These are phyloP conservation scores for Pyrus bretschneideri DNA, from an alignment of 306 rosid genomes.

Conservation along the genomic window DNA sequence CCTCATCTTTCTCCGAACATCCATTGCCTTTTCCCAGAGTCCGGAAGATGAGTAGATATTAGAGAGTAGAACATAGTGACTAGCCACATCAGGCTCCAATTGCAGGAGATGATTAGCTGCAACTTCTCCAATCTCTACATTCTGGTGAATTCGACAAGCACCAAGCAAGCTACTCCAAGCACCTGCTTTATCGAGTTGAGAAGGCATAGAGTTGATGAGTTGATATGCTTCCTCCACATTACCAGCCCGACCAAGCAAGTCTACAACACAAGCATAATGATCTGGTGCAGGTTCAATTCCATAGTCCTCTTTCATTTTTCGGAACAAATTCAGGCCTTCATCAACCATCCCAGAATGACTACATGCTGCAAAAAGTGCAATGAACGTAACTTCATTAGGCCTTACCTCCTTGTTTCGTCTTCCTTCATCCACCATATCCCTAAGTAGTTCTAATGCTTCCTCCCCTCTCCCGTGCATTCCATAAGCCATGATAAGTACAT, in stretches of 20 bases:
- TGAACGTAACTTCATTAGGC: slow-evolving; percentile 59
- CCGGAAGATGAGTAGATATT: slow-evolving; percentile 77
- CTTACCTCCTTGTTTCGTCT: slow-evolving; percentile 23
- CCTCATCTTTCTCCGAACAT: slow-evolving; percentile 68
- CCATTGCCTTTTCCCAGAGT: slow-evolving; percentile 70
- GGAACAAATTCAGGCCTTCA: slow-evolving; percentile 56
- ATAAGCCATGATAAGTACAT: slow-evolving; percentile 74
- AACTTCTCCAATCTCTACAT: slow-evolving; percentile 62
- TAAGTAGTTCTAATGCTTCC: slow-evolving; percentile 58
- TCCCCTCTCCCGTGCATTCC: slow-evolving; percentile 85
- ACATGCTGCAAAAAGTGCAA: slow-evolving; percentile 58
- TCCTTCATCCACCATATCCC: slow-evolving; percentile 48
- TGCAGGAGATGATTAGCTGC: slow-evolving; percentile 56
- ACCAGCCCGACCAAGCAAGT: slow-evolving; percentile 87
- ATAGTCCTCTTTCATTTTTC: slow-evolving; percentile 51
- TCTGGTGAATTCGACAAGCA: slow-evolving; percentile 55
- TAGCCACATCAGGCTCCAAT: slow-evolving; percentile 75
- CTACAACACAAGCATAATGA: slow-evolving; percentile 83
- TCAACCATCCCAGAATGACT: slow-evolving; percentile 66
- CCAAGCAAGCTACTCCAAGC: slow-evolving; percentile 97
- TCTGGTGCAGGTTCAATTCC: slow-evolving; percentile 59
- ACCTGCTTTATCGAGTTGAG: slow-evolving; percentile 40
- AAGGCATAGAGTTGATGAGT: slow-evolving; percentile 58
- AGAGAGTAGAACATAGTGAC: slow-evolving; percentile 77
- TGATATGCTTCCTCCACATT: slow-evolving; percentile 55